Evolutionary conservation across 1,139 yeast genomes (phyloP).

Genomic region (Candida neerlandica): DNA sequence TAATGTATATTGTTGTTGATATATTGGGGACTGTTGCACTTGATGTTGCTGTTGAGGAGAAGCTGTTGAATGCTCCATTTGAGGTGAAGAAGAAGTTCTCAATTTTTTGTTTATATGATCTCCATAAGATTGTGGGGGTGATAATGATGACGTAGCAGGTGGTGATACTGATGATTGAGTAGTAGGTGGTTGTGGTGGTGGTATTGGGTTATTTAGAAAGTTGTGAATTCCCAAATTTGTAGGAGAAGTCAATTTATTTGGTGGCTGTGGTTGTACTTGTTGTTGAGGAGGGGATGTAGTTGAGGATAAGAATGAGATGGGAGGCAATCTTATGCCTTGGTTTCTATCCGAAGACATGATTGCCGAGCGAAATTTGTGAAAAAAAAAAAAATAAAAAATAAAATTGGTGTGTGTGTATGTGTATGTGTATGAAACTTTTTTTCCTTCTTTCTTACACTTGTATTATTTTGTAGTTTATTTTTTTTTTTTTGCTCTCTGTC

Average conservation of each 20-base stretch:
- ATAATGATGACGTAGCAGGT: slow-evolving; percentile 4
- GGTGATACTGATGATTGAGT: slow-evolving; percentile 4
- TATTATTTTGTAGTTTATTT: background rate
- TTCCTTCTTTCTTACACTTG: background rate
- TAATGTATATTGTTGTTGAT: slow-evolving; percentile 1
- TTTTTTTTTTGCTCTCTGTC: background rate
- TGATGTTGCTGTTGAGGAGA: background rate
- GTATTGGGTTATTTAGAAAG: slow-evolving; percentile 10
- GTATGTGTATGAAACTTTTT: background rate
- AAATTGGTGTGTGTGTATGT: background rate
- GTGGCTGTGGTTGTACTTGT: background rate
- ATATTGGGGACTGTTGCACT: background rate
- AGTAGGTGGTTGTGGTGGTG: too few species aligned
- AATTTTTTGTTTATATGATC: slow-evolving; percentile 5
- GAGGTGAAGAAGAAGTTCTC: slow-evolving; percentile 4
- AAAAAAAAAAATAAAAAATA: background rate
- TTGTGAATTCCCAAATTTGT: slow-evolving; percentile 8
- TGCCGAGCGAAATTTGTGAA: too few species aligned
- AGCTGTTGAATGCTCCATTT: background rate
- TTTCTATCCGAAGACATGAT: slow-evolving; percentile 9
- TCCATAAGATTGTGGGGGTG: slow-evolving; percentile 3
- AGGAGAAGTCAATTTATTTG: slow-evolving; percentile 7
- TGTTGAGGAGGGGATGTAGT: slow-evolving; percentile 1
- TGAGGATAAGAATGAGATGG: slow-evolving; percentile 11
- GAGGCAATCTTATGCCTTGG: slow-evolving; percentile 13